A percentile compares a stretch with the other conserved stretches of the same genome.
phyloP scores from a whole-genome alignment of 2,329 filamentous ascomycete species.

The Pestalotiopsis sp. region DNA sequence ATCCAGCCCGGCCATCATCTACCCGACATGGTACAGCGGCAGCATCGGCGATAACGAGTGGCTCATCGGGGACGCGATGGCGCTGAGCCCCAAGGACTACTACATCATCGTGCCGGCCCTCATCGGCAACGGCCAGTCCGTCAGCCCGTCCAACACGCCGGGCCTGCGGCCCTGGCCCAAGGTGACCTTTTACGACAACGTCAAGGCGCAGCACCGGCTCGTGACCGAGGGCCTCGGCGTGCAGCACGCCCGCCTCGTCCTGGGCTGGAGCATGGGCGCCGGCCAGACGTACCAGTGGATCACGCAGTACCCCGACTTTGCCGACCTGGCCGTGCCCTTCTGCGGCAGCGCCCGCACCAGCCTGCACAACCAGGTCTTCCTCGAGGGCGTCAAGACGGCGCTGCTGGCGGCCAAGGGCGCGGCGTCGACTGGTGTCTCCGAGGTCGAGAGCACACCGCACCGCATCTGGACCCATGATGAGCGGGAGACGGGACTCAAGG shows the following conservation, averaged over 20 bases:
- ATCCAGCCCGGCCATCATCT: conserved; percentile 67
- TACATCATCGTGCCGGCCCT: conserved; percentile 71
- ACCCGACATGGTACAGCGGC: conserved; percentile 72
- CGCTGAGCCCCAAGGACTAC: conserved; percentile 55
- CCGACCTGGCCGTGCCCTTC: conserved; percentile 67
- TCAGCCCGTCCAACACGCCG: conserved; percentile 65
- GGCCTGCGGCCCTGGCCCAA: conserved; percentile 60
- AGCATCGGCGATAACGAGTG: conserved; percentile 73
- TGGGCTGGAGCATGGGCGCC: conserved; percentile 73
- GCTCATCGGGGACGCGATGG: conserved; percentile 69
- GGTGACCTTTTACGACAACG: conserved; percentile 70
- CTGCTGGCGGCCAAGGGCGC: conserved; percentile 60
- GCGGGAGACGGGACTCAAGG: conserved; percentile 58
- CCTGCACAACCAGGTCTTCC: conserved; percentile 69
- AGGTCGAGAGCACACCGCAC: conserved; percentile 43
- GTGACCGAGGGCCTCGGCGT: conserved; percentile 66
- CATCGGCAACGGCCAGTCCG: conserved; percentile 71
- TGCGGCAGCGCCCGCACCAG: conserved; percentile 67
- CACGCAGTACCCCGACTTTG: conserved; percentile 64
- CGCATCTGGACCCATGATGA: conserved; percentile 56
- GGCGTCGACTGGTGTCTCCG: conserved; percentile 51
- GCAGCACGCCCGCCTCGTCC: conserved; percentile 60
- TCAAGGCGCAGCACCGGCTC: conserved; percentile 66
- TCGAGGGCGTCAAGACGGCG: conserved; percentile 59
- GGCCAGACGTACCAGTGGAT: conserved; percentile 69